Evolutionary conservation across 495 filamentous ascomycete species (phyloP).

Genomic region (Annulohypoxylon nitens): DNA sequence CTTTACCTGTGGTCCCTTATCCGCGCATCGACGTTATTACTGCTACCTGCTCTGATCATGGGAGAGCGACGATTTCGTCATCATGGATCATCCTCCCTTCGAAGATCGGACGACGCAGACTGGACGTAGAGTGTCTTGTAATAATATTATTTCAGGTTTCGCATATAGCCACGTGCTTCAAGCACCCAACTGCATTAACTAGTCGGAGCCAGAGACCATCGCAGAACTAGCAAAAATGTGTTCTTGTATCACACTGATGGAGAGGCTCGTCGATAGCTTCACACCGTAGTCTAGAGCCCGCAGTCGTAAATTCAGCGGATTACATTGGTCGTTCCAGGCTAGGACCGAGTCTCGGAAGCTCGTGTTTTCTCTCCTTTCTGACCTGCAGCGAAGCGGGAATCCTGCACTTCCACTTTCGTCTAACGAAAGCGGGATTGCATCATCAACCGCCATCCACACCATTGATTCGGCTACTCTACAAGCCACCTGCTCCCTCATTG

Average conservation of each 20-base stretch:
- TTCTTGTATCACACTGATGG: background rate
- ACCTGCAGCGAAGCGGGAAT: slow-evolving; percentile 24
- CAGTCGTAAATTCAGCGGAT: slow-evolving; percentile 3
- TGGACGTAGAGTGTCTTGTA: slow-evolving; percentile 11
- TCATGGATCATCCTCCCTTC: slow-evolving; percentile 24
- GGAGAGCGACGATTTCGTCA: slow-evolving; percentile 30
- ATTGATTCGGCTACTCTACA: slow-evolving; percentile 19
- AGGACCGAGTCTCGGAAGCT: slow-evolving; percentile 30
- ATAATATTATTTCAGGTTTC: slow-evolving; percentile 11
- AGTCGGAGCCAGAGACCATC: background rate
- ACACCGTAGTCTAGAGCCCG: background rate
- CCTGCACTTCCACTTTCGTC: slow-evolving; percentile 14
- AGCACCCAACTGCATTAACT: background rate
- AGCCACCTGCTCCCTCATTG: slow-evolving; percentile 29
- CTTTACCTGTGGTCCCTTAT: slow-evolving; percentile 23
- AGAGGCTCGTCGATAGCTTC: slow-evolving; percentile 10
- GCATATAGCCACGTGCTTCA: background rate
- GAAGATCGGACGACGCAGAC: slow-evolving; percentile 16
- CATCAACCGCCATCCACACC: slow-evolving; percentile 37
- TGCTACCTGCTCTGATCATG: slow-evolving; percentile 29
- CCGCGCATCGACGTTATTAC: slow-evolving; percentile 23
- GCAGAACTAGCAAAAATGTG: background rate
- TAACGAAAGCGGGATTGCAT: slow-evolving; percentile 40
- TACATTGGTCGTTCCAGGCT: slow-evolving; percentile 18
- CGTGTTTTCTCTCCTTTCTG: slow-evolving; percentile 20